Percentiles rank a stretch among this genome's conserved stretches.
Evolutionary conservation across 371 early-diverging fungal species (phyloP).

Genomic region (Blakeslea trispora): DNA sequence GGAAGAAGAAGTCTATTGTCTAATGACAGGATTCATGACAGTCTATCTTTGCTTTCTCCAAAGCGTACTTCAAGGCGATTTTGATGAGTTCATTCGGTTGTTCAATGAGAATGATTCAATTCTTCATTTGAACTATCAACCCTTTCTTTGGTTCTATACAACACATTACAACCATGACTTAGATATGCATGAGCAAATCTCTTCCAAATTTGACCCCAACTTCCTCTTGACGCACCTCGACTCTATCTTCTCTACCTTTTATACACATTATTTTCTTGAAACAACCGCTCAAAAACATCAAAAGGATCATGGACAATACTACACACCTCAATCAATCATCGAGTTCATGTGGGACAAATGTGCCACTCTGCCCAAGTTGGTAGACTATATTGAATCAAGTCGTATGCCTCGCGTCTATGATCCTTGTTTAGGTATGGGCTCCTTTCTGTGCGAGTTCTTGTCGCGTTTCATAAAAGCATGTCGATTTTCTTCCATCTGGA

Average conservation of each 20-base stretch:
- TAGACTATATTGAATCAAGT: background rate
- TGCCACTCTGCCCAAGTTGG: conserved; percentile 1
- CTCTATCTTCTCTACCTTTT: conserved; percentile 51
- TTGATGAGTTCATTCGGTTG: conserved; percentile 31
- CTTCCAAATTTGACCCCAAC: background rate
- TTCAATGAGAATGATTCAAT: conserved; percentile 38
- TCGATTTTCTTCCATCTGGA: conserved; percentile 39
- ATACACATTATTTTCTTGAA: conserved; percentile 55
- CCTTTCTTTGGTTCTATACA: conserved; percentile 15
- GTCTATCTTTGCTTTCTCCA: conserved; percentile 48
- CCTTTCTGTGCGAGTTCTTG: conserved; percentile 59
- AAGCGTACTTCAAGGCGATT: conserved; percentile 27
- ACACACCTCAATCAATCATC: conserved; percentile 63
- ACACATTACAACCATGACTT: conserved; percentile 5
- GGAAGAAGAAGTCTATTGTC: conserved; percentile 30
- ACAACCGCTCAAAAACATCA: conserved; percentile 58
- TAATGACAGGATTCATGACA: conserved; percentile 49
- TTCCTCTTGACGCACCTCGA: conserved; percentile 26
- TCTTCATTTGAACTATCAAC: conserved; percentile 6
- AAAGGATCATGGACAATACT: conserved; percentile 69
- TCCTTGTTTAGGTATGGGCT: conserved; percentile 66
- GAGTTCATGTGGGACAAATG: conserved; percentile 63
- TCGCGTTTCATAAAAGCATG: conserved; percentile 43
- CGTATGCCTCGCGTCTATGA: conserved; percentile 46
- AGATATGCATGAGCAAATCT: conserved; percentile 26